Evolutionary conservation across 169 alveolate species (phyloP).

Genomic region (Eimeria falciformis): DNA sequence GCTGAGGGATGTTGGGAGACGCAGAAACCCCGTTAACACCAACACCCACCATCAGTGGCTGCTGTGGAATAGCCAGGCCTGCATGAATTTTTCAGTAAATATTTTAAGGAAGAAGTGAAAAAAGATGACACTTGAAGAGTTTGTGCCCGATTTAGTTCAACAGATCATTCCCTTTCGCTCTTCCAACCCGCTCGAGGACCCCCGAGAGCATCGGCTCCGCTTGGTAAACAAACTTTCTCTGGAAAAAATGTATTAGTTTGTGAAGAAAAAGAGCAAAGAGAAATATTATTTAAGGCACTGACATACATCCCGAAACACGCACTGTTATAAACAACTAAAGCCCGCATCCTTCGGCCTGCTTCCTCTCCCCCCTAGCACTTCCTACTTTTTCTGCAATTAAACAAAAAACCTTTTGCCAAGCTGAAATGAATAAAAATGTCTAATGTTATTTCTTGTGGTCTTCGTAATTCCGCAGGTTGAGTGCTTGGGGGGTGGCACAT

Average conservation of each 20-base stretch:
- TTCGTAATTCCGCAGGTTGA: slow-evolving; percentile 27
- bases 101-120: neutral
- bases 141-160: slow-evolving; percentile 61
- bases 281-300: no score
- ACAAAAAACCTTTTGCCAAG: no score
- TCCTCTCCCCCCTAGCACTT: neutral
- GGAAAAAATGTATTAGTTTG: no score
- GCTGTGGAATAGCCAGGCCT: neutral
- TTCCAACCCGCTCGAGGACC: slow-evolving; percentile 52
- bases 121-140: slow-evolving; percentile 70
- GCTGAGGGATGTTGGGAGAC: no score
- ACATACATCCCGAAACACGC: no score
- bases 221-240: slow-evolving; percentile 41
- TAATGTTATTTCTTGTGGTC: no score
- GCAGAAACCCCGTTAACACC: neutral
- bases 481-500: slow-evolving; percentile 93
- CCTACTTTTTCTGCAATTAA: neutral
- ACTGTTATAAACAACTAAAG: neutral
- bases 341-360: neutral
- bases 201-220: slow-evolving; percentile 71
- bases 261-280: no score
- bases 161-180: slow-evolving; percentile 78
- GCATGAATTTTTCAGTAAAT: neutral
- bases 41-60: neutral
- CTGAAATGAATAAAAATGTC: no score